These are phyloP conservation scores for Gynostemma pentaphyllum DNA, from an alignment of 306 rosid species.

Conservation along the genomic window DNA sequence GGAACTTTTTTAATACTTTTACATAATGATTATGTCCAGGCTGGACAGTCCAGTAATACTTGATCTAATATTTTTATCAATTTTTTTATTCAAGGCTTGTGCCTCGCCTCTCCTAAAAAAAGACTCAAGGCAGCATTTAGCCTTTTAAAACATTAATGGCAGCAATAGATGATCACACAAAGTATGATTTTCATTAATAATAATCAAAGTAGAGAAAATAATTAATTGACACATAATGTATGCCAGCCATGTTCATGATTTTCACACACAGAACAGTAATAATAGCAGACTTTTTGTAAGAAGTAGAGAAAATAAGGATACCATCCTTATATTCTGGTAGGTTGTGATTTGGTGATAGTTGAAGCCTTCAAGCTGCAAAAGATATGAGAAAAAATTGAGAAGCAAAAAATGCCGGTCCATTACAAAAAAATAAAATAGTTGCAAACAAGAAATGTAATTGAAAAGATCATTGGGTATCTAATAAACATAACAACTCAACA, in stretches of 20 bases:
- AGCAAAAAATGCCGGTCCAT: neutral
- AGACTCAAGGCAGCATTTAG: too few relatives aligned
- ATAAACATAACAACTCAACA: neutral
- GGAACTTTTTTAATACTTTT: too few relatives aligned
- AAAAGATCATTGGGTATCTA: neutral
- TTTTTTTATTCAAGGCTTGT: too few relatives aligned
- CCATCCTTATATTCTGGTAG: slow-evolving; percentile 1
- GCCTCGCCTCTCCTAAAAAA: too few relatives aligned
- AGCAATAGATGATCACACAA: too few relatives aligned
- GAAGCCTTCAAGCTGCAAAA: slow-evolving; percentile 3
- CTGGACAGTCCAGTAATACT: too few relatives aligned
- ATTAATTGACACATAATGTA: neutral
- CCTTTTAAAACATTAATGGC: too few relatives aligned
- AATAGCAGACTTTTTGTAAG: neutral
- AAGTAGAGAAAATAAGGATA: neutral
- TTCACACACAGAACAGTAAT: neutral
- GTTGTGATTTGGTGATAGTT: neutral
- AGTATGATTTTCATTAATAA: too few relatives aligned
- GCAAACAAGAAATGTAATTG: neutral
- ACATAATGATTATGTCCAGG: too few relatives aligned
- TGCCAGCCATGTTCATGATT: neutral
- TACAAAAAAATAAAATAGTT: neutral
- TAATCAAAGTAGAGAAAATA: neutral
- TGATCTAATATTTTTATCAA: too few relatives aligned
- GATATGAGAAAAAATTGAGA: neutral